phyloP scores from a whole-genome alignment of 495 filamentous ascomycete species.

The Clavariopsis aquatica region DNA sequence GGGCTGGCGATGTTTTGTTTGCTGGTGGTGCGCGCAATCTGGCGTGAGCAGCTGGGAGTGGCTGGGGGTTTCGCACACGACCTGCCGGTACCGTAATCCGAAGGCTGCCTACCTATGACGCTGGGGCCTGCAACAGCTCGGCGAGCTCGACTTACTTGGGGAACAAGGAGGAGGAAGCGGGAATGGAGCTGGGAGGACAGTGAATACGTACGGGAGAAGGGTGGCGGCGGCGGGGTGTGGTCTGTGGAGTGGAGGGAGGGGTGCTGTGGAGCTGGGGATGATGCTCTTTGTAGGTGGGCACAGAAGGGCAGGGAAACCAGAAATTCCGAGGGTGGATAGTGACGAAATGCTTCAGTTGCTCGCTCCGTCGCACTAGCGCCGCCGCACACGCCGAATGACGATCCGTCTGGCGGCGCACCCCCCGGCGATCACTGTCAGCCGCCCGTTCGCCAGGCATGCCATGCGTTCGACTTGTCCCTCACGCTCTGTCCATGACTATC shows the following conservation, averaged over 20 bases:
- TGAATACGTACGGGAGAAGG: background rate
- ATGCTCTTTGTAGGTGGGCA: conserved; percentile 16
- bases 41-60: conserved; percentile 17
- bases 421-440: conserved; percentile 18
- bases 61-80: conserved; percentile 30
- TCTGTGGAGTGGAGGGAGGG: background rate
- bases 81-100: conserved; percentile 30
- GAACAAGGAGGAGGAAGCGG: too few relatives aligned
- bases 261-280: background rate
- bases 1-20: background rate
- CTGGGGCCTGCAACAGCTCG: background rate
- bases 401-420: background rate
- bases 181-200: background rate
- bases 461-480: background rate
- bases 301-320: conserved; percentile 24
- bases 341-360: conserved; percentile 35
- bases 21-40: conserved; percentile 17
- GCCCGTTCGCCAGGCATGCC: conserved; percentile 14
- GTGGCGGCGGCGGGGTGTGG: background rate
- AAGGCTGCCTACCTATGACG: conserved; percentile 29
- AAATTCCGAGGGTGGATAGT: conserved; percentile 29
- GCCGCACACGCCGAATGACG: conserved; percentile 20
- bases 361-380: conserved; percentile 10
- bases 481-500: background rate
- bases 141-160: conserved; percentile 15